Conservation (phyloP, 2,329 filamentous ascomycete genomes). For the Ophiostoma angusticollis region DNA sequence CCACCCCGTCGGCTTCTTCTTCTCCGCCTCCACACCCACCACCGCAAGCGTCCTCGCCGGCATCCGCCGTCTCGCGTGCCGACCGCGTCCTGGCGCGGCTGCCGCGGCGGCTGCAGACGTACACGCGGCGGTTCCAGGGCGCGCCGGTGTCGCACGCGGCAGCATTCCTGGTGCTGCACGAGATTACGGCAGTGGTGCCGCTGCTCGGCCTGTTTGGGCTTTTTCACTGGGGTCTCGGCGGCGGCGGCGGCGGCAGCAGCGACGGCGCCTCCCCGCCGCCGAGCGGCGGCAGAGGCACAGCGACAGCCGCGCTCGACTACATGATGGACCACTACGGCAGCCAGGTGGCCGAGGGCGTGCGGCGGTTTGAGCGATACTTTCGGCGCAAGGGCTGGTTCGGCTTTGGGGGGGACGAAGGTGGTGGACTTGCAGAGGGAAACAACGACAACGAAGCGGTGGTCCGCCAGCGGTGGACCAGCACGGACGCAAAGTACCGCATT, state of each 20-base stretch:
- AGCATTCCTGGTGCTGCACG: conserved; percentile 82
- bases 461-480: conserved; percentile 24
- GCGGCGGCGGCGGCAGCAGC: conserved; percentile 21
- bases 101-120: conserved; percentile 54
- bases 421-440: conserved; percentile 18
- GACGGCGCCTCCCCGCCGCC: no score
- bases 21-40: neutral
- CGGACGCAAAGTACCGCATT: conserved; percentile 39
- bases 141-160: conserved; percentile 74
- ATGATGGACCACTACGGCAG: conserved; percentile 36
- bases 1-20: neutral
- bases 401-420: conserved; percentile 29
- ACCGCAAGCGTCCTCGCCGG: no score
- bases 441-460: conserved; percentile 10
- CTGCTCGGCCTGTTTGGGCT: conserved; percentile 58
- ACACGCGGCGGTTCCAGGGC: conserved; percentile 55
- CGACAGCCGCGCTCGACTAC: conserved; percentile 45
- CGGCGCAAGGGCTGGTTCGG: conserved; percentile 70
- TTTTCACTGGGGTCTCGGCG: conserved; percentile 60
- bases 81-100: conserved; percentile 39
- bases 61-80: conserved; percentile 20
- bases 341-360: conserved; percentile 49
- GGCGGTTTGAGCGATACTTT: conserved; percentile 66
- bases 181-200: conserved; percentile 76
- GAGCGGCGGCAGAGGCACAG: no score